Conservation (phyloP, 768 basidiomycete species). For the Boletus speciosus region DNA sequence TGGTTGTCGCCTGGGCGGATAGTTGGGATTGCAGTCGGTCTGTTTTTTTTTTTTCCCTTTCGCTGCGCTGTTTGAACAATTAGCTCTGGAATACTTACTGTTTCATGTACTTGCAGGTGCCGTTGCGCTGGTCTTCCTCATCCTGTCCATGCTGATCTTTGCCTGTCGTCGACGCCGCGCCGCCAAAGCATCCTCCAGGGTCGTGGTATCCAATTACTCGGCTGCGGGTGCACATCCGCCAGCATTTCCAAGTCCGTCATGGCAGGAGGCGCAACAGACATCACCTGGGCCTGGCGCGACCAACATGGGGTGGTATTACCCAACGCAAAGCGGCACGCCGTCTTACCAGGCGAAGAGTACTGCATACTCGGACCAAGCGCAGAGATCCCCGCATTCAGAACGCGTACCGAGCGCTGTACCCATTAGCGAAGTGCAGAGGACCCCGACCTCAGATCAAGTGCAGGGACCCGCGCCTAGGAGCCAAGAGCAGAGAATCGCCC, state of each 20-base stretch:
- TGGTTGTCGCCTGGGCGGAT: constrained; percentile 28
- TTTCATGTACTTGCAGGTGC: constrained; percentile 4
- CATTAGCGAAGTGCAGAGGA: too few relatives aligned
- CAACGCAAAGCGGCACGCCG: not conserved
- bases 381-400: not conserved
- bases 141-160: constrained; percentile 2
- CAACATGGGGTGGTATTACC: constrained; percentile 6
- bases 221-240: not conserved
- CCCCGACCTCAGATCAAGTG: too few relatives aligned
- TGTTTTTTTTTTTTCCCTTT: not conserved
- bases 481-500: not conserved
- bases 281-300: not conserved
- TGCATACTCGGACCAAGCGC: not conserved
- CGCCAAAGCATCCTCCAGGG: not conserved
- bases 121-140: constrained; percentile 5
- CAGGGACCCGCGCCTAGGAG: not conserved
- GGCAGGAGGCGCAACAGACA: constrained; percentile 6
- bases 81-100: not conserved
- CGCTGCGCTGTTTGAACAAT: not conserved
- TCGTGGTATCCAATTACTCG: not conserved
- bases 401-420: too few relatives aligned
- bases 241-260: not conserved
- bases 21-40: constrained; percentile 25
- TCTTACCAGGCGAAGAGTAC: constrained; percentile 1
- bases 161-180: constrained; percentile 9